Evolutionary conservation across 2,329 filamentous ascomycete genomes (phyloP).

Genomic region (Septoria petroselini): DNA sequence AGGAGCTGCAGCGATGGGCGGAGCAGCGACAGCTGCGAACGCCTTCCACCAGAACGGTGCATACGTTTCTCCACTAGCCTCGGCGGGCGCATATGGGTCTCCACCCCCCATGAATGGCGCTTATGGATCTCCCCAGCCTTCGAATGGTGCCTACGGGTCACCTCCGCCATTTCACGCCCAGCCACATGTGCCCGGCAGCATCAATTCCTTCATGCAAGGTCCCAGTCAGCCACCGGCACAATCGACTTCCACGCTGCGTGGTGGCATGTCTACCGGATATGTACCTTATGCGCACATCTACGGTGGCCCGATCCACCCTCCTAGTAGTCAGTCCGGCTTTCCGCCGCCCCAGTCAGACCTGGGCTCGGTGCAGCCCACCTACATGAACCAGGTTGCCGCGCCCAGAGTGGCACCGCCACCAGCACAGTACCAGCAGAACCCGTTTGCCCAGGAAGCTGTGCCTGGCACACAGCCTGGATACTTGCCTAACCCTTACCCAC

Average conservation of each 20-base stretch:
- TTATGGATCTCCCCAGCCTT: slow-evolving; percentile 11
- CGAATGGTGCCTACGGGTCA: slow-evolving; percentile 11
- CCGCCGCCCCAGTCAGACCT: slow-evolving; percentile 25
- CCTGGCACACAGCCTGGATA: slow-evolving; percentile 25
- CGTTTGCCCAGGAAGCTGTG: slow-evolving; percentile 30
- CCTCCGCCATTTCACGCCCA: slow-evolving; percentile 16
- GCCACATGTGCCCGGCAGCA: slow-evolving; percentile 12
- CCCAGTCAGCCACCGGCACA: slow-evolving; percentile 15
- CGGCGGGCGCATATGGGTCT: slow-evolving; percentile 6
- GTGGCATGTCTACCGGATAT: slow-evolving; percentile 32
- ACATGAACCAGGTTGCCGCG: slow-evolving; percentile 25
- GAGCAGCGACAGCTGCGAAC: slow-evolving; percentile 16
- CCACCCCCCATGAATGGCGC: slow-evolving; percentile 4
- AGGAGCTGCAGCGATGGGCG: slow-evolving; percentile 17
- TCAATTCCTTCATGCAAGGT: slow-evolving; percentile 10
- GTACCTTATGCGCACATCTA: slow-evolving; percentile 40
- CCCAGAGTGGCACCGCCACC: slow-evolving; percentile 21
- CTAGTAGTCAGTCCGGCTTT: slow-evolving; percentile 9
- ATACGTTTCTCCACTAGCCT: slow-evolving; percentile 1
- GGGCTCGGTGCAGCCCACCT: slow-evolving; percentile 29
- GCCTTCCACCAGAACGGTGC: slow-evolving; percentile 13
- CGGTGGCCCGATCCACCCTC: slow-evolving; percentile 23
- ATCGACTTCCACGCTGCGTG: slow-evolving; percentile 26
- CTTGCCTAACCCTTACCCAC: slow-evolving; percentile 21
- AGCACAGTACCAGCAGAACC: slow-evolving; percentile 30